Conservation (phyloP, 257 asterid species). For the Gentiana macrophylla region DNA sequence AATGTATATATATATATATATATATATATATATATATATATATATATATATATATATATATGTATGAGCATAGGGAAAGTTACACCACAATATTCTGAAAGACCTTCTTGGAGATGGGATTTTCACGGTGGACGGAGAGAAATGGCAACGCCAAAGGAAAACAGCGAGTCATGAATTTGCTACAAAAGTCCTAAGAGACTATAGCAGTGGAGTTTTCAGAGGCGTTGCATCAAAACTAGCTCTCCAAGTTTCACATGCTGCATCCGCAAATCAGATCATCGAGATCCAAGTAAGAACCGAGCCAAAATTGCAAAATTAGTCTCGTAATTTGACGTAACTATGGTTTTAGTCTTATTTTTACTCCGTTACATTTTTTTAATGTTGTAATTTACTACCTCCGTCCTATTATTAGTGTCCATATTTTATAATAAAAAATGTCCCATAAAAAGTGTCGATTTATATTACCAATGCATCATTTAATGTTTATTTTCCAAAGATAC, state of each 20-base stretch:
- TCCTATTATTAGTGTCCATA: no score
- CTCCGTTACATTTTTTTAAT: no score
- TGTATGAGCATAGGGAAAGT: conserved; percentile 27
- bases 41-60: neutral
- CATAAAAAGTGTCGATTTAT: no score
- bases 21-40: neutral
- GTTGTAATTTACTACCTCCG: no score
- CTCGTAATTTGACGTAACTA: no score
- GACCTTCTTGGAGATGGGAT: conserved; percentile 13
- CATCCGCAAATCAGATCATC: neutral
- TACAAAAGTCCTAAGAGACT: conserved; percentile 46
- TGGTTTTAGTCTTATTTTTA: no score
- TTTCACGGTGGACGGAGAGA: conserved; percentile 51
- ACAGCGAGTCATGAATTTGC: conserved; percentile 58
- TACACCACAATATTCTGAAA: conserved; percentile 38
- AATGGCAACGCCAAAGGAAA: conserved; percentile 54
- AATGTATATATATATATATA: neutral
- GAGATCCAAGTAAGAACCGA: conserved; percentile 34
- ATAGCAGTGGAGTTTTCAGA: conserved; percentile 49
- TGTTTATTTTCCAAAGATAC: no score
- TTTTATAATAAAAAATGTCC: no score
- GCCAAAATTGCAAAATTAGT: no score
- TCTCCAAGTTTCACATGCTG: conserved; percentile 24
- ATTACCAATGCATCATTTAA: no score
- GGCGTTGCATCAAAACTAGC: conserved; percentile 43